Percentiles rank a stretch among this genome's conserved stretches.
phyloP scores from a whole-genome alignment of 495 filamentous ascomycete species.

The Penicillium salamii region DNA sequence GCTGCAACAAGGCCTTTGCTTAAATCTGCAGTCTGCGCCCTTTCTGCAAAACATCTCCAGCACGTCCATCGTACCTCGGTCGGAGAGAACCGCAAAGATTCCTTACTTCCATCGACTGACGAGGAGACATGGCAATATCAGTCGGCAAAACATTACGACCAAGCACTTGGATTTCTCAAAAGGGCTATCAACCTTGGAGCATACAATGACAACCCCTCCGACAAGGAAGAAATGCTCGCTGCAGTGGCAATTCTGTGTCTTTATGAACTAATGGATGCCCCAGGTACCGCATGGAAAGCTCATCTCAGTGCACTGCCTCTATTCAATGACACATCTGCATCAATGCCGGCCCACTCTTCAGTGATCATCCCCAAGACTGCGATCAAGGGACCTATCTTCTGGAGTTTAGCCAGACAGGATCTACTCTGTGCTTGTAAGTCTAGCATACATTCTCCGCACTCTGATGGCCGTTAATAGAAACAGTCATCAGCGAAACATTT shows the following conservation, averaged over 20 bases:
- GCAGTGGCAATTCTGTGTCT: slow-evolving; percentile 22
- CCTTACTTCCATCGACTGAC: not conserved
- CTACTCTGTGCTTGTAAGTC: slow-evolving; percentile 21
- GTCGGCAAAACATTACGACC: slow-evolving; percentile 18
- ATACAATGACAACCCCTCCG: not conserved
- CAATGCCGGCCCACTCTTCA: slow-evolving; percentile 3
- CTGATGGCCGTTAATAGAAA: not conserved
- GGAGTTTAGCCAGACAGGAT: slow-evolving; percentile 22
- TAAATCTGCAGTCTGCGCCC: slow-evolving; percentile 18
- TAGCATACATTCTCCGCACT: not conserved
- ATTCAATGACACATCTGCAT: slow-evolving; percentile 2
- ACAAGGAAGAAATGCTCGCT: slow-evolving; percentile 25
- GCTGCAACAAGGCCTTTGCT: slow-evolving; percentile 13
- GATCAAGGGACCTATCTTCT: slow-evolving; percentile 19
- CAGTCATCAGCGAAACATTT: slow-evolving; percentile 22
- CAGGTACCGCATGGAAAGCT: slow-evolving; percentile 21
- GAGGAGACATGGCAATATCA: slow-evolving; percentile 21
- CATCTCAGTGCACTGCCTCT: slow-evolving; percentile 22
- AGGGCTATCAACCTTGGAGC: slow-evolving; percentile 9
- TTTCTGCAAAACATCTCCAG: slow-evolving; percentile 18
- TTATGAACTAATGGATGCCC: slow-evolving; percentile 23
- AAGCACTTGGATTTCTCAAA: slow-evolving; percentile 17
- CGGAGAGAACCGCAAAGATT: not conserved
- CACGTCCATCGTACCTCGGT: slow-evolving; percentile 2
- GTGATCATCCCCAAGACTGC: slow-evolving; percentile 11